phyloP scores from a whole-genome alignment of 2,329 filamentous ascomycete genomes.

The Triangularia verruculosa region DNA sequence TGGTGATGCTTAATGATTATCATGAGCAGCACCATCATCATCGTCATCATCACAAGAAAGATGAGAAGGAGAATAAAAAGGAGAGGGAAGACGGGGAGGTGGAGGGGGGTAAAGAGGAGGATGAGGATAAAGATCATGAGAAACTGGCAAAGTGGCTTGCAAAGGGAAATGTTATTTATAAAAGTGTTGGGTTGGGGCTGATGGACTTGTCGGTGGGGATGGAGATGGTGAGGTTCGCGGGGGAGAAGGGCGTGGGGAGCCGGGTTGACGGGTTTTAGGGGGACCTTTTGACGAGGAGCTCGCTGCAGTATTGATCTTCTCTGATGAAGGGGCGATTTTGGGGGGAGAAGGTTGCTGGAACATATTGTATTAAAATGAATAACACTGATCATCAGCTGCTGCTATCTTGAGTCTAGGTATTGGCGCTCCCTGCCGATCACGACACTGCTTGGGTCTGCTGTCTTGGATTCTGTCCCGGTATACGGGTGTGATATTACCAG shows the following conservation, averaged over 20 bases:
- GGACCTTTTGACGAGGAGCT: not conserved
- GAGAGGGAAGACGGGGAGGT: constrained; percentile 39
- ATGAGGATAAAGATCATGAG: constrained; percentile 25
- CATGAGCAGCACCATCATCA: constrained; percentile 32
- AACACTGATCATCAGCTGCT: too few relatives aligned
- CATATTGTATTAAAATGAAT: too few relatives aligned
- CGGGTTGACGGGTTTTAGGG: constrained; percentile 50
- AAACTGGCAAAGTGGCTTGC: constrained; percentile 55
- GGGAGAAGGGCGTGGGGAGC: constrained; percentile 52
- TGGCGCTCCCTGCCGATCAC: too few relatives aligned
- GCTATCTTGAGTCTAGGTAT: too few relatives aligned
- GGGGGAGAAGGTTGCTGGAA: too few relatives aligned
- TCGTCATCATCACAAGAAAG: constrained; percentile 26
- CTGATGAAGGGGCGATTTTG: not conserved
- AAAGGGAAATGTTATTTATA: constrained; percentile 65
- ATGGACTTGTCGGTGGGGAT: constrained; percentile 65
- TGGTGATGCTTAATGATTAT: constrained; percentile 59
- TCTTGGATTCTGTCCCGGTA: too few relatives aligned
- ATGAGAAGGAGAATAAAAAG: constrained; percentile 33
- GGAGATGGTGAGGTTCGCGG: constrained; percentile 55
- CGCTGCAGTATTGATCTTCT: not conserved
- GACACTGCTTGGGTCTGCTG: too few relatives aligned
- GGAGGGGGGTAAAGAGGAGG: constrained; percentile 13
- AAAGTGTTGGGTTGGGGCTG: constrained; percentile 63
- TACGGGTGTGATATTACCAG: too few relatives aligned